Base-by-base conservation (phyloP, 805 yeast species). In the Monosporozyma yasuniensis region DNA sequence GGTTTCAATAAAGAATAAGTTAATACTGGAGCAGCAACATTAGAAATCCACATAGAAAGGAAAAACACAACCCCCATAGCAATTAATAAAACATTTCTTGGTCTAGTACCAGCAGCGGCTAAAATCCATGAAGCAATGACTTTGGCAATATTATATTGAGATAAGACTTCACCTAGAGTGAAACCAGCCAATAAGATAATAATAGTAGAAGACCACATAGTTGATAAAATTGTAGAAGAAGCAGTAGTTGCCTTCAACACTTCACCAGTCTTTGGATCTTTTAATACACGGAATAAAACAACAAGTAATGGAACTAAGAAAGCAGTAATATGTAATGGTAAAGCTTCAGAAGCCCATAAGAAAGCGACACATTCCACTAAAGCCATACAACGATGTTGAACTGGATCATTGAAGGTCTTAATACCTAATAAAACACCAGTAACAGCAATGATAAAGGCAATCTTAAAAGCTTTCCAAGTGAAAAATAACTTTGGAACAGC, bases 141-240 rank as follows among this genome's bases (percentile, higher is more conserved):
- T 64, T 84, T 87, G 50, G 96, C 97, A 49, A 91, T 77, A 60
- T 88, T 83, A 70, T 87, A 89, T 69, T 89, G 90, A 45, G 96
- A 84, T 54, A 91, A 73, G 1, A 95, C 97, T 32, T 95, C 96
- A 44, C 97, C 97, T 53, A 91, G 71, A 0, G 96, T 83, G 68
- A 91, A 91, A 3, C 98, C 98, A 52, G 97, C 98, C 19, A 91
- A 70, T 50, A 91, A 71, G 37, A 91, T 77, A 84, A 90, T 81
- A 58, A 91, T 87, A 5, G 91, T 90, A 0, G 96, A 87, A 2
- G 91, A 83, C 97, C 97, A 91, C 98, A 91, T 91, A 38, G 84
- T 72, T 4, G 84, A 68, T 51, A 93, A 79, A 50, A 91, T 84
- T 60, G 74, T 83, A 50, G 79, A 72, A 0, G 77, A 71, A 1